phyloP scores from a whole-genome alignment of 2,329 filamentous ascomycete genomes.

The Beauveria asiatica region DNA sequence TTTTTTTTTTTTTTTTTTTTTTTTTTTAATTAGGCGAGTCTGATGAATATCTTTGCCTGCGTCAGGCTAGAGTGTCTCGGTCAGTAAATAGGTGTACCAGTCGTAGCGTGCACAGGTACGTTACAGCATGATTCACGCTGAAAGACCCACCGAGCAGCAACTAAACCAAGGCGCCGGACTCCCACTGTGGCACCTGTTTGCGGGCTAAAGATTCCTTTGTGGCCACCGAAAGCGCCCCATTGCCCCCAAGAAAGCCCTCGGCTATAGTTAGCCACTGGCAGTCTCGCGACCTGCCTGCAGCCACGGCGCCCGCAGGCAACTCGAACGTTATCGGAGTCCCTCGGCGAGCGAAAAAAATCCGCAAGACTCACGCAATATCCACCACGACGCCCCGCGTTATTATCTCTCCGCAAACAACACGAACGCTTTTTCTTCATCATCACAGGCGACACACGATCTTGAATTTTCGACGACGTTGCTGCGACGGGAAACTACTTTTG shows the following conservation, averaged over 20 bases:
- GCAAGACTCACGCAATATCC: constrained; percentile 1
- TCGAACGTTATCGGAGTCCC: constrained; percentile 9
- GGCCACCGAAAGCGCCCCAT: background rate
- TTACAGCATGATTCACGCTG: background rate
- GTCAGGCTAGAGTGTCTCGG: no score
- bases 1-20: no score
- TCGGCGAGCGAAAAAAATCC: constrained; percentile 11
- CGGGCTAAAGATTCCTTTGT: background rate
- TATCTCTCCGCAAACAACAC: constrained; percentile 6
- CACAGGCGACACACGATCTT: background rate
- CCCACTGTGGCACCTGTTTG: background rate
- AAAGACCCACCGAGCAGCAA: background rate
- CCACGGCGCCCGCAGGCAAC: background rate
- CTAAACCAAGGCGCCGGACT: background rate
- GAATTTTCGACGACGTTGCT: background rate
- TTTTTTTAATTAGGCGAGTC: no score
- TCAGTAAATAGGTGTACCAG: no score
- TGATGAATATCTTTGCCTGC: no score
- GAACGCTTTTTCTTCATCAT: background rate
- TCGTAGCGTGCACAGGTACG: background rate
- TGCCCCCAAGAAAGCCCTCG: background rate
- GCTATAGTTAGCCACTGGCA: background rate
- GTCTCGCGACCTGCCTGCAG: background rate
- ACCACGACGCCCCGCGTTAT: constrained; percentile 10
- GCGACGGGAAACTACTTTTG: background rate